Evolutionary conservation across 106 monocot genomes (phyloP).

Genomic region (Posidonia australis): DNA sequence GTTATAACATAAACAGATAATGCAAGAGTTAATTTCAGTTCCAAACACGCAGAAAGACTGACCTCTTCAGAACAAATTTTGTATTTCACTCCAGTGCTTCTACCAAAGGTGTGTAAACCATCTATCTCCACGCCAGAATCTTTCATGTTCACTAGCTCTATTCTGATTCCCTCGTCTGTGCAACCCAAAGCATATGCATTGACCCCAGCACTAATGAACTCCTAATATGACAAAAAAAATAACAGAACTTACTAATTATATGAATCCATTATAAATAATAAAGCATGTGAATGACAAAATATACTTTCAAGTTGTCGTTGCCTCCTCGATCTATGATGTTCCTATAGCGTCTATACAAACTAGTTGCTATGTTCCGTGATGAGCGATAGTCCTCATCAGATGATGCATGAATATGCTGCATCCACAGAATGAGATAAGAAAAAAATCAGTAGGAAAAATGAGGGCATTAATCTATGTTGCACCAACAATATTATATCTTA

Average conservation of each 20-base stretch:
- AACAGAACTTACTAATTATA: no score
- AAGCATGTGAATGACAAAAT: conserved; percentile 2
- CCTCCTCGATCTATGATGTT: conserved; percentile 76
- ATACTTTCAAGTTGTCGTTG: conserved; percentile 71
- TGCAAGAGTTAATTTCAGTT: background rate
- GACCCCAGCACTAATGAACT: conserved; percentile 78
- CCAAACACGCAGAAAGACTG: conserved; percentile 1
- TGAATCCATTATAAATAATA: background rate
- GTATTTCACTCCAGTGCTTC: conserved; percentile 53
- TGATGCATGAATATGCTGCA: conserved; percentile 43
- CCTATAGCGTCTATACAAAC: conserved; percentile 57
- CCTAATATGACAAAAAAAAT: conserved; percentile 25
- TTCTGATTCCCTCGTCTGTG: conserved; percentile 82
- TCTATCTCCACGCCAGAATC: conserved; percentile 58
- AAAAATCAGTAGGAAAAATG: background rate
- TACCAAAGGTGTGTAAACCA: conserved; percentile 34
- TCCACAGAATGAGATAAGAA: conserved; percentile 20
- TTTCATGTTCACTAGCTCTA: conserved; percentile 58
- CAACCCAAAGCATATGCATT: conserved; percentile 96
- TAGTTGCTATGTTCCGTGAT: conserved; percentile 73
- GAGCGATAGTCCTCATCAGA: conserved; percentile 74
- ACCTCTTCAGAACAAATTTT: conserved; percentile 75
- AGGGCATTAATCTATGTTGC: background rate
- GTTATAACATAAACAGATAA: no score
- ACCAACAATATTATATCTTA: background rate